Conservation (phyloP, 768 basidiomycete species). For the Agaricus blazei region DNA sequence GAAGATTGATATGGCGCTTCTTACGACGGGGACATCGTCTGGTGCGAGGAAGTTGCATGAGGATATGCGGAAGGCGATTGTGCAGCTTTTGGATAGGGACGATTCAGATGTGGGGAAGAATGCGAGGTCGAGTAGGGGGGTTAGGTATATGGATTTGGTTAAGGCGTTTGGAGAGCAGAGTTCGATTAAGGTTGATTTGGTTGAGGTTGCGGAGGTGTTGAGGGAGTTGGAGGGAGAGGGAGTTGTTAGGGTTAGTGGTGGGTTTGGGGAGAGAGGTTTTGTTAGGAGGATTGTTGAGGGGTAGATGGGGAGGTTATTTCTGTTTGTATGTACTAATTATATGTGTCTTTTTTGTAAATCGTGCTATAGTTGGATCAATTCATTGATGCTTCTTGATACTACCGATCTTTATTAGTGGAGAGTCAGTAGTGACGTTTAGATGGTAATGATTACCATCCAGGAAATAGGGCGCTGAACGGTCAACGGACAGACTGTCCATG, state of each 20-base stretch:
- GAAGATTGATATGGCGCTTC: constrained; percentile 93
- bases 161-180: constrained; percentile 80
- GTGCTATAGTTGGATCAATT: no score
- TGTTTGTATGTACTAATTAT: not conserved
- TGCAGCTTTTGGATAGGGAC: constrained; percentile 52
- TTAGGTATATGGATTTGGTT: constrained; percentile 72
- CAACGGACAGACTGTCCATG: no score
- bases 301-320: not conserved
- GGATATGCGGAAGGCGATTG: constrained; percentile 84
- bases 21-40: constrained; percentile 89
- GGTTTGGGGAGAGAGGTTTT: constrained; percentile 70
- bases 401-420: no score
- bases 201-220: constrained; percentile 81
- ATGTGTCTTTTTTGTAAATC: no score
- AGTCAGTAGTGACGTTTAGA: no score
- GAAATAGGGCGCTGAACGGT: no score
- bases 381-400: no score
- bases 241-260: constrained; percentile 77
- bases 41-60: constrained; percentile 82
- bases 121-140: constrained; percentile 55
- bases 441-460: no score
- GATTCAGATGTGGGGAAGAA: constrained; percentile 39
- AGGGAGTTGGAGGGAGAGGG: constrained; percentile 83
- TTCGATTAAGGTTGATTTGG: constrained; percentile 68
- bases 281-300: constrained; percentile 55